Evolutionary conservation across 192 early-diverging fungal genomes (phyloP), one percentile per base, ranked within the genome.

Genomic region (Linnemannia hyalina): DNA sequence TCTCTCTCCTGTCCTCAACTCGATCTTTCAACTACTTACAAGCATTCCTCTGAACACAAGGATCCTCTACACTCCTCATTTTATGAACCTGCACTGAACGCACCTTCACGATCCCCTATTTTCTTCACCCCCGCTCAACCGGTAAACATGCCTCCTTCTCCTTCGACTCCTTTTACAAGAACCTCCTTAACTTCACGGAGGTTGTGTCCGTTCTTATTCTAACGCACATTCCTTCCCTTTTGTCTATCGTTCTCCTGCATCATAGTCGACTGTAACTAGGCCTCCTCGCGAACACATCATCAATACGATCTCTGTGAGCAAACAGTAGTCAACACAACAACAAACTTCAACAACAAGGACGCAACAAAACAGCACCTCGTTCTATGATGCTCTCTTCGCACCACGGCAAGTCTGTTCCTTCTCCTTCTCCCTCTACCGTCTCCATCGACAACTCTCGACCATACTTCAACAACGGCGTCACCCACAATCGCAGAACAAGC

Each of bases 331-430:
- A 11, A 29, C 11, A 26, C 11, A 26, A 32, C 60, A 32, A 60
- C 55, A 11, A 15, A 3, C 3, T 32, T 65, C n/a, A 60, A 26
- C 35, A 54, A 54, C 18, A 47, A 42, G 26, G 1, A 20, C 6
- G 0, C 22, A 68, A 7, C 32, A 52, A 32, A 68, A 7, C 22
- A 52, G 18, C 29, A 6, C 63, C 35, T 20, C 2, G 6, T 18
- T 15, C 2, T 40, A 41, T 60, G 41, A 79, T 85, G 83, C 83
- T 85, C 10, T 85, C 83, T 13, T 85, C 83, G 13, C 78, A 85
- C 32, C 83, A 85, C n/a, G 78, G 78, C 68, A 76, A 80, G 35
- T 22, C 80, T 18, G 74, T 23, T 6, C 23, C 55, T 52, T 29
- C 71, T 41, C 38, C 49, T 26, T 26, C 32, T 23, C 32, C 68